Base-by-base conservation (phyloP, 345 rosid species). In the Camelina sativa region DNA sequence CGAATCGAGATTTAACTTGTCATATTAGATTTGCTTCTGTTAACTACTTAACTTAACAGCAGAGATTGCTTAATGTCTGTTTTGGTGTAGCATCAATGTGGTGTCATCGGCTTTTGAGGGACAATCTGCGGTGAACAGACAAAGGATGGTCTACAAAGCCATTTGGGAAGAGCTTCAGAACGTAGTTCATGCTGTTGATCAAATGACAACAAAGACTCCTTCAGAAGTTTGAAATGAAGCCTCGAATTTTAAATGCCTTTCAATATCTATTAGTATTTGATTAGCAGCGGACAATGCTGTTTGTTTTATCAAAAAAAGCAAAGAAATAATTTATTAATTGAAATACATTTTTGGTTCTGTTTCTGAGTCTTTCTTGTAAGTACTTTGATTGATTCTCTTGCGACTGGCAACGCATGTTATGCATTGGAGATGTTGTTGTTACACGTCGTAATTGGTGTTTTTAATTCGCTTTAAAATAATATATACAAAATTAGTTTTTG, bases 111-210 rank as follows among this genome's bases (percentile, higher is more conserved):
- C 86, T 19, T 91, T 94, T 47, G 95, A 91, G 76, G 98, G 97
- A 50, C 89, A 94, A 61, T 89, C 93, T 0, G 85, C 90, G 2
- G 97, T 94, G 80, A 91, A 89, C 79, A 84, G 97, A 75, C 98
- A 94, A 82, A 87, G 98, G 80, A 94, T 94, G 96, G 98, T 94
- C 25, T 94, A 91, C 68, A 94, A 91, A 83, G 97, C 95, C 52
- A 91, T 94, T 74, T 91, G 98, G 98, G 98, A 91, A 77, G 98
- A 94, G 86, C 96, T 94, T 73, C 98, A 94, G 81, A 94, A 71
- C 79, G 87, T 91, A 0, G 96, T 94, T 65, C 98, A 94, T 69
- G 98, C 94, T 6, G 97, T 94, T 76, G 97, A 94, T 76, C 89
- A 84, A 82, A 94, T 94, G 98, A 94, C 91, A 25, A 94, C 97